Percentiles rank a stretch among this genome's conserved stretches.
These are phyloP conservation scores for Cryptosporidium tyzzeri DNA, from an alignment of 169 alveolate genomes.

Conservation along the genomic window DNA sequence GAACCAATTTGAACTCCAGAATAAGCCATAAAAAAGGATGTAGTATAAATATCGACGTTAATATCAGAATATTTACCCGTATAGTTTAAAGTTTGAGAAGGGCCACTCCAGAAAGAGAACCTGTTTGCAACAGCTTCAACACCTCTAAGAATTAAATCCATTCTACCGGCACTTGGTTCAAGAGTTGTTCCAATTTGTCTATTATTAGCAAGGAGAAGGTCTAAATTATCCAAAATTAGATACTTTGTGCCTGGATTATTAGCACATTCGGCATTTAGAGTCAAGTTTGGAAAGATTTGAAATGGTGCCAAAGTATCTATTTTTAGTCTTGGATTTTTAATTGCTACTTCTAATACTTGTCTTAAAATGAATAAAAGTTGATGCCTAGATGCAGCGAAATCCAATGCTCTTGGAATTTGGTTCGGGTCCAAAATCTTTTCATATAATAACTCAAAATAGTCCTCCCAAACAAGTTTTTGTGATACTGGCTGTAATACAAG, in stretches of 20 bases:
- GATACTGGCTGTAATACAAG: constrained; percentile 42
- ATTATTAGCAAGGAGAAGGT: constrained; percentile 47
- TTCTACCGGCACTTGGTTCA: constrained; percentile 28
- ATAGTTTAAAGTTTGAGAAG: constrained; percentile 15
- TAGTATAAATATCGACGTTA: constrained; percentile 8
- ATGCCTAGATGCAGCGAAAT: constrained; percentile 53
- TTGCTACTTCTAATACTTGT: constrained; percentile 16
- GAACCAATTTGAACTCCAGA: constrained; percentile 40
- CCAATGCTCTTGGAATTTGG: constrained; percentile 51
- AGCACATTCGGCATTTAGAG: constrained; percentile 67
- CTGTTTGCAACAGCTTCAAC: constrained; percentile 68
- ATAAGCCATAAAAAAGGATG: constrained; percentile 51
- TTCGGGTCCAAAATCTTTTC: constrained; percentile 22
- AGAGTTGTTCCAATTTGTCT: constrained; percentile 41
- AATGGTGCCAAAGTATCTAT: constrained; percentile 59
- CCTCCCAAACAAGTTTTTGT: constrained; percentile 58
- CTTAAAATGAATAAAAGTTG: constrained; percentile 55
- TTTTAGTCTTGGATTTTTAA: constrained; percentile 19
- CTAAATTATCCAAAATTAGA: constrained; percentile 34
- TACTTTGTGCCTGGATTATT: constrained; percentile 62
- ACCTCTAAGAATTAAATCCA: constrained; percentile 58
- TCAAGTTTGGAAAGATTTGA: constrained; percentile 31
- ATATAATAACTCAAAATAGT: constrained; percentile 55
- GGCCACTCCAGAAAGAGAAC: constrained; percentile 71
- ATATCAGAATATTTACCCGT: constrained; percentile 39